Evolutionary conservation across 768 basidiomycete species (phyloP), one percentile per base, ranked within the genome.

Genomic region (Royoungia palumana): DNA sequence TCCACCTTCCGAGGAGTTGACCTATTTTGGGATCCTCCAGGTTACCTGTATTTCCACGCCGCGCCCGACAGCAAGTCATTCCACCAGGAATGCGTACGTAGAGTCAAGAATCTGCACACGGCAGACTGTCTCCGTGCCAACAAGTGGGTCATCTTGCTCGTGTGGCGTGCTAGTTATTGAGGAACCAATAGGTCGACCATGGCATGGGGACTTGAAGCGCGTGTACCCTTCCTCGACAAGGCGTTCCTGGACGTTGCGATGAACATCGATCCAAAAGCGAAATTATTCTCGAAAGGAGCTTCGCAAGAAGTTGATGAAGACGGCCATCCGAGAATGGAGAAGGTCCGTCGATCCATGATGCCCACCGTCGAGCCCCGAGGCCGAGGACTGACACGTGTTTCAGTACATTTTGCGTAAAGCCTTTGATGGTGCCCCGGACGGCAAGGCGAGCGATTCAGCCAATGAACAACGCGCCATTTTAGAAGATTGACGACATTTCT

Each of bases 121-220:
- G 77, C 95, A 12, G 96, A 99, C 66, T 99, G 96, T 67, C 80
- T 99, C 47, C 84, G 96, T 44, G 96, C 96, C 50, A 99, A 99
- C 81, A 99, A 99, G 91, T 89, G 51, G 56, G 79, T 64, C 27
- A n/a, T 20, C 28, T 28, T 11, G 44, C 22, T 16, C 37, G 16
- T 35, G 25, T 35, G 25, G 22, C 28, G 52, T 22, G 37, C 12
- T 28, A 35, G n/a, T n/a, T 49, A 36, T 37, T 54, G 44, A 53
- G 37, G 17, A n/a, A 36, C 41, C 50, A 38, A 37, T 53, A 89
- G 89, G 64, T 96, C 94, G 22, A 98, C 96, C 8, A 98, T 99
- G 96, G 96, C 96, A 1, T 99, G 95, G 94, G 96, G 96, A 54
- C 82, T 99, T 40, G 96, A 99, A 68, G 94, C 94, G 3, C 91